Percentiles rank a stretch among this genome's conserved stretches.
Conservation (phyloP, 768 basidiomycete species). For the Hygrocybe coccinea region DNA sequence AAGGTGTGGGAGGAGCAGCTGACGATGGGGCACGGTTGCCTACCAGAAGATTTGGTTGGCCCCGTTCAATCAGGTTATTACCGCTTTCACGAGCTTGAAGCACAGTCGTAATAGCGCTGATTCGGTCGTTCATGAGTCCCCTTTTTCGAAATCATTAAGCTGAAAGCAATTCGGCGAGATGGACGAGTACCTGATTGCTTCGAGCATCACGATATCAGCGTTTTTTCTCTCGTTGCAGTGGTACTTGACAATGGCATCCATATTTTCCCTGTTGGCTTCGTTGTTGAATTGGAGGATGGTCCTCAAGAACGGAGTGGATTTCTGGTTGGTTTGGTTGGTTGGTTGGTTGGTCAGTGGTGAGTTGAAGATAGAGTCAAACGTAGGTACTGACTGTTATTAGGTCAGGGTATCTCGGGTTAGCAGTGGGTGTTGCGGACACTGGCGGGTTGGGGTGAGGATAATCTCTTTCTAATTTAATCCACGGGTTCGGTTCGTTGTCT, state of each 20-base stretch:
- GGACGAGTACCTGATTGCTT: conserved; percentile 35
- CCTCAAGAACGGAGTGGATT: conserved; percentile 26
- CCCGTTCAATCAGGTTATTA: not conserved
- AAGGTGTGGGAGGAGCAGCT: not conserved
- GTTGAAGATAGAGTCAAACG: not conserved
- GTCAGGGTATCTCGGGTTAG: conserved; percentile 19
- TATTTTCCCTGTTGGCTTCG: conserved; percentile 22
- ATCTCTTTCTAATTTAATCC: conserved; percentile 23
- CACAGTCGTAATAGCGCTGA: conserved; percentile 34
- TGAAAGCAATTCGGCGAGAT: not conserved
- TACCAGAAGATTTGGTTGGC: not conserved
- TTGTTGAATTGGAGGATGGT: conserved; percentile 28
- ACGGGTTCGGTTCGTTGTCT: conserved; percentile 23
- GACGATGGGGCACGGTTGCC: not conserved
- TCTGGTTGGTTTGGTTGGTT: conserved; percentile 19
- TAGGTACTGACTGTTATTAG: conserved; percentile 22
- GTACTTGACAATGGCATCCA: conserved; percentile 22
- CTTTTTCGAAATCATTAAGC: conserved; percentile 22
- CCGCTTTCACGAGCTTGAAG: conserved; percentile 23
- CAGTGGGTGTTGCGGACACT: not conserved
- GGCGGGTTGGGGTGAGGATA: conserved; percentile 13
- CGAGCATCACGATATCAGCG: conserved; percentile 40
- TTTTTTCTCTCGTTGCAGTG: conserved; percentile 19
- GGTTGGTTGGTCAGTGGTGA: too few species aligned
- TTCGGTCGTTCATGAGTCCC: conserved; percentile 33